Percentiles rank a stretch among this genome's conserved stretches.
Evolutionary conservation across 2,329 filamentous ascomycete species (phyloP).

Genomic region (Teratosphaeriaceae sp.): DNA sequence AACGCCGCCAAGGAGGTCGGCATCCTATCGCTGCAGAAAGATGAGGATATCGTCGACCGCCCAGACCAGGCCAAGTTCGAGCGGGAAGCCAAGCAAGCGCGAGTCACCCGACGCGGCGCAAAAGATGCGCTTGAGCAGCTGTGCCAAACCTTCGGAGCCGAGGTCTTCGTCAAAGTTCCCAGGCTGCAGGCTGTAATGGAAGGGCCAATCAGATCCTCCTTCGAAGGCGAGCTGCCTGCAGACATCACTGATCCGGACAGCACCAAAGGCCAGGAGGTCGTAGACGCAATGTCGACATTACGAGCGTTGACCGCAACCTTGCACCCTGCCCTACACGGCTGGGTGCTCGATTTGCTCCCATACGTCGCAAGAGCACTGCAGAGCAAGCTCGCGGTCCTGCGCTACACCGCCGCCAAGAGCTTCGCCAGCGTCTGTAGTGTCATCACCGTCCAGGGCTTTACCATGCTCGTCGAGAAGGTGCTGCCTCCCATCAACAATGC

Average conservation of each 20-base stretch:
- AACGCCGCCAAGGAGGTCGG: conserved; percentile 72
- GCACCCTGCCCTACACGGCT: conserved; percentile 64
- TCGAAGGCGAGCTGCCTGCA: conserved; percentile 60
- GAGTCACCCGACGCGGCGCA: conserved; percentile 84
- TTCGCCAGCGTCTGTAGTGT: conserved; percentile 96
- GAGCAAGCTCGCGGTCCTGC: conserved; percentile 81
- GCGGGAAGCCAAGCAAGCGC: conserved; percentile 77
- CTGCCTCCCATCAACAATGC: conserved; percentile 88
- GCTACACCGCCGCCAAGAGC: conserved; percentile 96
- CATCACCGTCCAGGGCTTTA: conserved; percentile 92
- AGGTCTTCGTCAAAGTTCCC: conserved; percentile 75
- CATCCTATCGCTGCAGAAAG: conserved; percentile 91
- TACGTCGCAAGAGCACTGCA: conserved; percentile 82
- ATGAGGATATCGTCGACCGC: conserved; percentile 91
- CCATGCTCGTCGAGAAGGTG: conserved; percentile 86
- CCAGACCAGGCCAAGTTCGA: conserved; percentile 87
- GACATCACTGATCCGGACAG: conserved; percentile 68
- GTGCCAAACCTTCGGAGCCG: conserved; percentile 67
- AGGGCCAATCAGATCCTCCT: conserved; percentile 66
- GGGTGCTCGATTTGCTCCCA: conserved; percentile 77
- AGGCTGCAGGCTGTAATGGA: conserved; percentile 78
- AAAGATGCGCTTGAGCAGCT: conserved; percentile 91
- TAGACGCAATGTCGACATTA: conserved; percentile 89
- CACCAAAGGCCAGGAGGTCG: conserved; percentile 79
- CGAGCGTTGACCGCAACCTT: conserved; percentile 91